Conservation (phyloP, 179 eudicot genomes). For the Corrigiola litoralis region DNA sequence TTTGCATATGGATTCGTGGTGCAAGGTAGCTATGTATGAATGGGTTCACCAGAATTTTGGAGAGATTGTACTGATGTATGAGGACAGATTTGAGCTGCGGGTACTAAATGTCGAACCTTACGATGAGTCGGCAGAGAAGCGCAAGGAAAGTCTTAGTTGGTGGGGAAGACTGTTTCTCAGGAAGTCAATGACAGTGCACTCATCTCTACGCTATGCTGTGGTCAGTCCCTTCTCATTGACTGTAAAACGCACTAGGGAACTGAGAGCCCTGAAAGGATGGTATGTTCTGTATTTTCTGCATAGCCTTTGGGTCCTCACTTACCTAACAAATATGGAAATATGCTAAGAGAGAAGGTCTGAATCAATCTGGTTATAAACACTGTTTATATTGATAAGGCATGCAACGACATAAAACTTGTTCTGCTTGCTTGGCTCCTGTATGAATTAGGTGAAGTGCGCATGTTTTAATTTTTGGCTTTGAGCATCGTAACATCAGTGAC, state of each 20-base stretch:
- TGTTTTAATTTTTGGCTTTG: neutral
- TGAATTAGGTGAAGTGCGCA: neutral
- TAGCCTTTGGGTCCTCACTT: neutral
- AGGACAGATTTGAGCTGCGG: constrained; percentile 77
- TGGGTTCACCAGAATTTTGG: constrained; percentile 89
- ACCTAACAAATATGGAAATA: neutral
- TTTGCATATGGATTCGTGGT: constrained; percentile 20
- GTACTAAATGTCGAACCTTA: constrained; percentile 46
- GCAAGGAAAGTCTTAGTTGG: constrained; percentile 49
- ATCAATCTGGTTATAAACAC: no score
- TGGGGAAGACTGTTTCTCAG: constrained; percentile 53
- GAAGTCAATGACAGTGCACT: constrained; percentile 36
- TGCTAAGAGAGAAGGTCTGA: no score
- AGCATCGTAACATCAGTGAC: no score
- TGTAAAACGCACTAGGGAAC: constrained; percentile 80
- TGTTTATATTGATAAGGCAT: neutral
- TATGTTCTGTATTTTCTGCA: constrained; percentile 29
- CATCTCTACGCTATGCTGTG: constrained; percentile 35
- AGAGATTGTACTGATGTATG: constrained; percentile 84
- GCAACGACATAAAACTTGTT: neutral
- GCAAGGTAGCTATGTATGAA: constrained; percentile 74
- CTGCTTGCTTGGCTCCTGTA: neutral
- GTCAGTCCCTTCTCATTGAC: constrained; percentile 44
- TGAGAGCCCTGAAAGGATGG: constrained; percentile 89
- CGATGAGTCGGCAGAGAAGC: constrained; percentile 37